A percentile compares a stretch with the other conserved stretches of the same genome.
Evolutionary conservation across 257 asterid genomes (phyloP).

Genomic region (Scutellaria baicalensis): DNA sequence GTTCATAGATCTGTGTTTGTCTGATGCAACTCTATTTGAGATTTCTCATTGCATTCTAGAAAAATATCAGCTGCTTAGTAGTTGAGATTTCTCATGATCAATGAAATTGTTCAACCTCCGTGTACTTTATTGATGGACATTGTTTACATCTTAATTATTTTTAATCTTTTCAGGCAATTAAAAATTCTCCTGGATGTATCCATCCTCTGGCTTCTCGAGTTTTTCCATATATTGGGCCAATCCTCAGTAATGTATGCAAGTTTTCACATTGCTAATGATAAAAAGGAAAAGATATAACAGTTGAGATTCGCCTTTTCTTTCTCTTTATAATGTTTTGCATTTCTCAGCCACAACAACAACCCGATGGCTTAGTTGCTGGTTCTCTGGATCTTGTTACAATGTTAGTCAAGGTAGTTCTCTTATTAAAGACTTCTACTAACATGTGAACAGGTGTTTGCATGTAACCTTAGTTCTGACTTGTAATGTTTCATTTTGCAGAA

Average conservation of each 20-base stretch:
- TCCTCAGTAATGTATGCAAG: conserved; percentile 67
- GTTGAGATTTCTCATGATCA: neutral
- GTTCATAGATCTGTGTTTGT: neutral
- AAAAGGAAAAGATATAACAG: neutral
- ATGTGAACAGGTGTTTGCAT: neutral
- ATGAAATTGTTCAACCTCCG: neutral
- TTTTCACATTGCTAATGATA: conserved; percentile 7
- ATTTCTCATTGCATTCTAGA: neutral
- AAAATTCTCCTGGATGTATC: conserved; percentile 86
- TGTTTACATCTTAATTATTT: conserved; percentile 8
- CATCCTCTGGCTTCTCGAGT: conserved; percentile 85
- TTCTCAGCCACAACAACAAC: conserved; percentile 89
- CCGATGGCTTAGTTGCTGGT: conserved; percentile 90
- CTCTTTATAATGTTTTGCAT: conserved; percentile 17
- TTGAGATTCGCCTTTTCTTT: conserved; percentile 10
- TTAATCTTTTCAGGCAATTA: conserved; percentile 62
- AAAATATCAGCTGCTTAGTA: neutral
- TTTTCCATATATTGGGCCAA: conserved; percentile 70
- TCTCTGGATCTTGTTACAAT: conserved; percentile 83
- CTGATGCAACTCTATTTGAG: conserved; percentile 7
- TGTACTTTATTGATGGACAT: neutral
- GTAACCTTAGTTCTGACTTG: conserved; percentile 10
- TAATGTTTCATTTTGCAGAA: conserved; percentile 41
- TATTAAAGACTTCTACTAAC: conserved; percentile 7
- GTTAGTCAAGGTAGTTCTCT: conserved; percentile 63